A percentile compares a stretch with the other conserved stretches of the same genome.
Conservation (phyloP, 768 basidiomycete genomes). For the Naganishia vishniacii region DNA sequence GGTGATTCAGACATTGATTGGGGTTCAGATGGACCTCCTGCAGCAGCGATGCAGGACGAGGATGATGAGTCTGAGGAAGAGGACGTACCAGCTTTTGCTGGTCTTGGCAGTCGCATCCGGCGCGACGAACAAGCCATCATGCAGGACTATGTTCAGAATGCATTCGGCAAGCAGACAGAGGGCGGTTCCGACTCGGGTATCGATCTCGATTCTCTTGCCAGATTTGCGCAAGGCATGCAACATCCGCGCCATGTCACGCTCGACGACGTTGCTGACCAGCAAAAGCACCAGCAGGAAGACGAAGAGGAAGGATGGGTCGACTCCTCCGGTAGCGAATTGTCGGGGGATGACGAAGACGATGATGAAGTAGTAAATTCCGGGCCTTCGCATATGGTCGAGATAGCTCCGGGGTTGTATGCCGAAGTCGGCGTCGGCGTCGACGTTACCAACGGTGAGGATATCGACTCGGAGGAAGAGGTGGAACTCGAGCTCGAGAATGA, state of each 20-base stretch:
- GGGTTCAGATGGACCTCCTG: conserved; percentile 46
- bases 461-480: conserved; percentile 10
- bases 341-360: conserved; percentile 13
- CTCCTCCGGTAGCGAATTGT: conserved; percentile 28
- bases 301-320: conserved; percentile 29
- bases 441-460: conserved; percentile 11
- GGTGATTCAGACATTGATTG: conserved; percentile 45
- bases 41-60: not conserved
- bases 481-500: conserved; percentile 14
- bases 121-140: conserved; percentile 13
- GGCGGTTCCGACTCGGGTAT: not conserved
- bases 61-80: conserved; percentile 17
- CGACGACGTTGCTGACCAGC: conserved; percentile 25
- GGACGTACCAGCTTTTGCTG: conserved; percentile 24
- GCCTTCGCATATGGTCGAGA: conserved; percentile 11
- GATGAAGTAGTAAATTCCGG: too few species aligned
- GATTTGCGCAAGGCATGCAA: conserved; percentile 24
- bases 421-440: conserved; percentile 12
- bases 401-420: conserved; percentile 18
- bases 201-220: conserved; percentile 13
- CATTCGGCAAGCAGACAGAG: not conserved
- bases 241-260: conserved; percentile 21
- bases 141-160: conserved; percentile 13
- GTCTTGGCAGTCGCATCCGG: not conserved
- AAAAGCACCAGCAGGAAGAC: conserved; percentile 26